phyloP scores from a whole-genome alignment of 495 filamentous ascomycete species.

The Aspergillus biplanus region DNA sequence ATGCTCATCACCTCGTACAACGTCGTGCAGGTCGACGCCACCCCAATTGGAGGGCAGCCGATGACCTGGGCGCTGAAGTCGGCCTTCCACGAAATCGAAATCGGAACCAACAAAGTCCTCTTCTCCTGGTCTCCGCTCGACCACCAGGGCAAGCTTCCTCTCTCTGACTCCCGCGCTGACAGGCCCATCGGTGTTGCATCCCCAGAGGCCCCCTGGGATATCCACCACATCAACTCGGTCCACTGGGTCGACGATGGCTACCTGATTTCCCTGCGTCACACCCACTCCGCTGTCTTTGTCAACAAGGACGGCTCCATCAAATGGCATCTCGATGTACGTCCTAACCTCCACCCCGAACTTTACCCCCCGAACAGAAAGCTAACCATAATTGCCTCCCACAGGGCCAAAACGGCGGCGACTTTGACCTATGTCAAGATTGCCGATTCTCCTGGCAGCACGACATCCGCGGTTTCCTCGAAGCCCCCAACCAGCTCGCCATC shows the following conservation, averaged over 20 bases:
- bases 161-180: background rate
- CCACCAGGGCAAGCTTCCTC: background rate
- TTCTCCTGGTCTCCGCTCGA: background rate
- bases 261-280: background rate
- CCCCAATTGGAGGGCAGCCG: background rate
- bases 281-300: background rate
- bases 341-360: background rate
- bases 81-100: background rate
- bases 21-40: background rate
- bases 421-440: background rate
- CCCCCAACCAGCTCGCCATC: background rate
- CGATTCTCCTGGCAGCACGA: conserved; percentile 1
- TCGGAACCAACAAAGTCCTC: background rate
- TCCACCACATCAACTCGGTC: conserved; percentile 1
- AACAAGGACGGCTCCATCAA: background rate
- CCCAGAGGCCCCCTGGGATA: background rate
- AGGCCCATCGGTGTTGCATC: background rate
- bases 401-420: background rate
- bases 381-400: background rate
- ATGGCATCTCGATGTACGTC: background rate
- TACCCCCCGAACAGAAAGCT: background rate
- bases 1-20: background rate
- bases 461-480: background rate
- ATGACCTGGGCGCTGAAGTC: background rate
- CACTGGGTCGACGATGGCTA: background rate